Evolutionary conservation across 495 filamentous ascomycete species (phyloP).

Genomic region (Aspergillus carlsbadensis): DNA sequence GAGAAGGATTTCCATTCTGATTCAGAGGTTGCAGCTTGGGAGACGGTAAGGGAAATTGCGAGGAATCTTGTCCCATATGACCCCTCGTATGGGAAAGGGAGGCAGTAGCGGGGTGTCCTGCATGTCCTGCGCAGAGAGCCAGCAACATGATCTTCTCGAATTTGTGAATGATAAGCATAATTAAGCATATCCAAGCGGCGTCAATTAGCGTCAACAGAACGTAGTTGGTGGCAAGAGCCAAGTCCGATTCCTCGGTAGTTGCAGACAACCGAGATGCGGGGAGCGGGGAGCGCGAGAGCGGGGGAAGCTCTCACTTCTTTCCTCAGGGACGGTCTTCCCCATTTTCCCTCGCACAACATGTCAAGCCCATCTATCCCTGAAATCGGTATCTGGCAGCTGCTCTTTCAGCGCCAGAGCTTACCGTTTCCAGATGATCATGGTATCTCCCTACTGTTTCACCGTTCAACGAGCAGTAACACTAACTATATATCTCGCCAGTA

Average conservation of each 20-base stretch:
- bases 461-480: too few species aligned
- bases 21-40: too few species aligned
- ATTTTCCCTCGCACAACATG: neutral
- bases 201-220: neutral
- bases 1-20: too few species aligned
- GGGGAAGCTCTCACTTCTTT: neutral
- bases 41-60: too few species aligned
- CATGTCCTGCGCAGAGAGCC: too few species aligned
- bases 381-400: conserved; percentile 27
- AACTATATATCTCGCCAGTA: neutral
- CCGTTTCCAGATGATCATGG: conserved; percentile 50
- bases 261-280: neutral
- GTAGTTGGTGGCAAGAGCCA: neutral
- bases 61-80: too few species aligned
- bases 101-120: too few species aligned
- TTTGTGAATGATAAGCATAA: too few species aligned
- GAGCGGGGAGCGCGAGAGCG: neutral
- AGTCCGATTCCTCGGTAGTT: neutral
- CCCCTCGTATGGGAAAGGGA: too few species aligned
- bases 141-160: too few species aligned
- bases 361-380: neutral
- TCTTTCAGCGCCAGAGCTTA: conserved; percentile 67
- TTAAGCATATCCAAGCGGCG: too few species aligned
- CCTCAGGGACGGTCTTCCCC: neutral
- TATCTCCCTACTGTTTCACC: neutral